These are phyloP conservation scores for Acer campestre DNA, from an alignment of 345 rosid species.

Conservation along the genomic window DNA sequence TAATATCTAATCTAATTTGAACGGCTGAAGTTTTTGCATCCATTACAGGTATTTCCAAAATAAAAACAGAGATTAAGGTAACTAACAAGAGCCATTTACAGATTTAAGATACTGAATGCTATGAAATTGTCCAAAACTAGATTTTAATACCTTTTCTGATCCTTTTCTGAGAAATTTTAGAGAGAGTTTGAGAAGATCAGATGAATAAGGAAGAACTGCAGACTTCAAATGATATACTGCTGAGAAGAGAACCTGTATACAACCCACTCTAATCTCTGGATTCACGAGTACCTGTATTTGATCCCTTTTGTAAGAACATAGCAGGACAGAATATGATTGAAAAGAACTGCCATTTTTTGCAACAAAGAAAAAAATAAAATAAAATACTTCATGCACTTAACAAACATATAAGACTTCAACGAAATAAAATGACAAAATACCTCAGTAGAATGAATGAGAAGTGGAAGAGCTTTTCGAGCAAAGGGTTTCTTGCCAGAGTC, in stretches of 20 bases:
- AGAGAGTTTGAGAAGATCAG: slow-evolving; percentile 68
- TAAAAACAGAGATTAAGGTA: neutral
- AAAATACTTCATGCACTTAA: neutral
- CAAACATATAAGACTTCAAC: neutral
- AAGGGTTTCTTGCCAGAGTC: slow-evolving; percentile 56
- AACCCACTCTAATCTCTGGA: slow-evolving; percentile 69
- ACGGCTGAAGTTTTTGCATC: neutral
- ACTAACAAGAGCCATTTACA: neutral
- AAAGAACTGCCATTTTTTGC: neutral
- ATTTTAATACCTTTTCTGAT: slow-evolving; percentile 63
- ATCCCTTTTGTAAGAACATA: slow-evolving; percentile 9
- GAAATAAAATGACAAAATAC: slow-evolving; percentile 36
- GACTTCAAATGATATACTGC: slow-evolving; percentile 85
- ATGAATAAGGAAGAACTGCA: slow-evolving; percentile 68
- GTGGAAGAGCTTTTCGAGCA: slow-evolving; percentile 56
- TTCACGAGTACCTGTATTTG: slow-evolving; percentile 46
- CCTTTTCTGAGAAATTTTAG: slow-evolving; percentile 58
- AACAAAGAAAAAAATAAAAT: neutral
- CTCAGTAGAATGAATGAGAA: slow-evolving; percentile 58
- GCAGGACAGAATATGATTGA: neutral
- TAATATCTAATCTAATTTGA: neutral
- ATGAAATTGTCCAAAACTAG: neutral
- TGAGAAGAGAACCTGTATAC: slow-evolving; percentile 81
- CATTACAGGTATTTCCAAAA: neutral
- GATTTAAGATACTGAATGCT: neutral